Evolutionary conservation across 371 early-diverging fungal species (phyloP).

Genomic region (Funneliformis caledonium): DNA sequence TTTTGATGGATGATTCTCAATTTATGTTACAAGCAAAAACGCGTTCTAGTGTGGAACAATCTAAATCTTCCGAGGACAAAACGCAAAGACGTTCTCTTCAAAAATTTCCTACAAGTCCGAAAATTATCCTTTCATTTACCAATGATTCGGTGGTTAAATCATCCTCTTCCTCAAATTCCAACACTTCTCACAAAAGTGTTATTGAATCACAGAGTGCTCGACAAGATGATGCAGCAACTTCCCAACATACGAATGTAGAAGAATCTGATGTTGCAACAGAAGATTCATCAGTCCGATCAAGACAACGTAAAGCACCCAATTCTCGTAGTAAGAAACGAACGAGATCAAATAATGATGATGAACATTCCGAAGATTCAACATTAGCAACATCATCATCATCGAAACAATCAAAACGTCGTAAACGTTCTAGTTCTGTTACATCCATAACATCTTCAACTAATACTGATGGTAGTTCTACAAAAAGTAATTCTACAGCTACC

Average conservation of each 20-base stretch:
- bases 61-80: not conserved
- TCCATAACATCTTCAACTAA: constrained; percentile 1
- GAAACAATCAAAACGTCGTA: constrained; percentile 4
- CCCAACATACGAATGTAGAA: not conserved
- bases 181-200: not conserved
- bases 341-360: not conserved
- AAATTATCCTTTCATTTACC: not conserved
- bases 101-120: not conserved
- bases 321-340: not conserved
- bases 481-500: not conserved
- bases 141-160: not conserved
- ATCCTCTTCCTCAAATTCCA: not conserved
- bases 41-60: not conserved
- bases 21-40: not conserved
- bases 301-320: not conserved
- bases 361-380: not conserved
- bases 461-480: not conserved
- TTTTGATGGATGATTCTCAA: not conserved
- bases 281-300: not conserved
- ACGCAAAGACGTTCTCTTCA: not conserved
- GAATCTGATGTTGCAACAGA: not conserved
- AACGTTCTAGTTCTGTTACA: not conserved
- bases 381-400: not conserved
- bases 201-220: not conserved
- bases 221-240: not conserved